Conservation (phyloP, 2,329 filamentous ascomycete genomes). For the Colletotrichum tropicicola region DNA sequence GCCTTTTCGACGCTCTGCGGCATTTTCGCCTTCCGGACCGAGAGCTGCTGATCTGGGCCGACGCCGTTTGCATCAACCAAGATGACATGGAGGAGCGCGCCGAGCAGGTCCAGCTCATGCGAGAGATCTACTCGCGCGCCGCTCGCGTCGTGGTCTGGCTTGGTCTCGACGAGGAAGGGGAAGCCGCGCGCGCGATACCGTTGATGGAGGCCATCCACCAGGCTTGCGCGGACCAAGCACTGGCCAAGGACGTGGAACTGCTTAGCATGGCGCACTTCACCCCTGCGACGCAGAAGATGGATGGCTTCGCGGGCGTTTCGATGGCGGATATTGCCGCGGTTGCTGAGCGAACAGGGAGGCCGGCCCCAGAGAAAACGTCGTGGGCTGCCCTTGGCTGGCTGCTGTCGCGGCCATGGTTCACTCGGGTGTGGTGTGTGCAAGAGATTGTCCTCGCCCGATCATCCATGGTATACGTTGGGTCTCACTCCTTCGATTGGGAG, state of each 20-base stretch:
- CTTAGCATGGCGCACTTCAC: slow-evolving; percentile 10
- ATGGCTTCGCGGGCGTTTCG: not conserved
- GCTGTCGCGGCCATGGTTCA: slow-evolving; percentile 1
- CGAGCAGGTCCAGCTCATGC: slow-evolving; percentile 31
- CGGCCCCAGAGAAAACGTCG: not conserved
- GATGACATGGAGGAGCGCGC: slow-evolving; percentile 25
- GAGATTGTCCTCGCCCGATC: not conserved
- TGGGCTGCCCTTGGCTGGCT: not conserved
- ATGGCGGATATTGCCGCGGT: not conserved
- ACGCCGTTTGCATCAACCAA: slow-evolving; percentile 34
- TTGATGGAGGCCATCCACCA: not conserved
- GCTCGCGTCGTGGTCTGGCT: slow-evolving; percentile 27
- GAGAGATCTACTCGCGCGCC: slow-evolving; percentile 25
- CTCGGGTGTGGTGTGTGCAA: slow-evolving; percentile 15
- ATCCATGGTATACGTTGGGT: not conserved
- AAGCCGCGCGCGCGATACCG: not conserved
- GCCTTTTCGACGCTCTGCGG: slow-evolving; percentile 30
- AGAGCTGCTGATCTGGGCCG: slow-evolving; percentile 28
- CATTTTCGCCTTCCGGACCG: slow-evolving; percentile 22
- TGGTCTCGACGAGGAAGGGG: not conserved
- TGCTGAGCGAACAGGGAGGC: not conserved
- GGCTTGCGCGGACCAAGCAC: not conserved
- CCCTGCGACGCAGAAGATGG: not conserved
- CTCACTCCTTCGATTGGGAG: not conserved
- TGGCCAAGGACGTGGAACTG: not conserved